Percentiles rank a stretch among this genome's conserved stretches.
Evolutionary conservation across 371 early-diverging fungal species (phyloP).

Genomic region (Actinomortierella ambigua): DNA sequence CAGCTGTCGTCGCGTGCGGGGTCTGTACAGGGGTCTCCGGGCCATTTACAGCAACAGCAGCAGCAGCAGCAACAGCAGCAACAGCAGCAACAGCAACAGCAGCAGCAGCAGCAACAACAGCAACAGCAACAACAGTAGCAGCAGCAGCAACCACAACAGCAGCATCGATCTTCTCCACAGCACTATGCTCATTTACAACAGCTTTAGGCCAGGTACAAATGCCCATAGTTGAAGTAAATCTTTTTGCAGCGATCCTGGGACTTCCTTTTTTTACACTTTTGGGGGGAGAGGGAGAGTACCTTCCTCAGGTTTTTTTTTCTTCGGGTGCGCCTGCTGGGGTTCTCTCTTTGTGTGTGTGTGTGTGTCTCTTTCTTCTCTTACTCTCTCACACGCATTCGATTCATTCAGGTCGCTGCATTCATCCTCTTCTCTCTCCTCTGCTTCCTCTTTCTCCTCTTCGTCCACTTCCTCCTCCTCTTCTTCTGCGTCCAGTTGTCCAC

Average conservation of each 20-base stretch:
- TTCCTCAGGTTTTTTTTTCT: neutral
- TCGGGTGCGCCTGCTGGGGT: neutral
- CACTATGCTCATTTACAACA: neutral
- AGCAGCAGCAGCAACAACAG: neutral
- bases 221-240: neutral
- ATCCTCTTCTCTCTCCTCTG: neutral
- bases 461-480: too few relatives aligned
- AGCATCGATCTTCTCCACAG: neutral
- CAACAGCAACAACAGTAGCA: neutral
- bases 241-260: neutral
- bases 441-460: slow-evolving; percentile 1
- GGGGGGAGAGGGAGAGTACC: neutral
- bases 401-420: neutral
- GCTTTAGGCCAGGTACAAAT: neutral
- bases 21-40: slow-evolving; percentile 14
- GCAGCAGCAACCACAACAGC: neutral
- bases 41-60: slow-evolving; percentile 1
- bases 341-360: slow-evolving; percentile 2
- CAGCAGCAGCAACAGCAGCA: neutral
- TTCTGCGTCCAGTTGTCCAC: too few relatives aligned
- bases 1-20: slow-evolving; percentile 12
- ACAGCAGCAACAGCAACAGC: neutral
- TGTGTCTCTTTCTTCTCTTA: slow-evolving; percentile 2
- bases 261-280: neutral
- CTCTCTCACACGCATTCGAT: neutral